Evolutionary conservation across 1,284 basidiomycete genomes (phyloP).

Genomic region (Sporisorium iseilematis-ciliati): DNA sequence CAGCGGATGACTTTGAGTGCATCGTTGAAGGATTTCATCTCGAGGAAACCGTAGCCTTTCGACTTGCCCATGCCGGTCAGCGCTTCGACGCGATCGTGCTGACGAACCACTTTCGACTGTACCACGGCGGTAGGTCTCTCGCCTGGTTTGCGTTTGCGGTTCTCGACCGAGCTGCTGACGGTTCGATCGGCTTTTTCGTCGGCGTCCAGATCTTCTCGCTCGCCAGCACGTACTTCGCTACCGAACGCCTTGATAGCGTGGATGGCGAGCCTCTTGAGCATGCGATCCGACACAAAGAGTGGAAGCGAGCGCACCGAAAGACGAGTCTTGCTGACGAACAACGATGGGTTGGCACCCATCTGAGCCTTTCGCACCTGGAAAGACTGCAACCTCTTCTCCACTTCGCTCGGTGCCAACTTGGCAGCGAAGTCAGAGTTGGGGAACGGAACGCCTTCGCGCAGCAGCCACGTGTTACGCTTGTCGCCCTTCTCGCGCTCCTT

Average conservation of each 20-base stretch:
- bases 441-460: constrained; percentile 80
- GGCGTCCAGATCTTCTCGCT: constrained; percentile 76
- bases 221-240: constrained; percentile 79
- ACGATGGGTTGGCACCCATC: constrained; percentile 84
- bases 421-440: constrained; percentile 57
- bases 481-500: constrained; percentile 85
- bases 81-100: constrained; percentile 86
- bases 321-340: constrained; percentile 94
- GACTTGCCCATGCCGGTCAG: constrained; percentile 86
- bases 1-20: constrained; percentile 91
- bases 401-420: constrained; percentile 52
- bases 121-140: constrained; percentile 76
- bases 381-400: constrained; percentile 58
- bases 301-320: constrained; percentile 93
- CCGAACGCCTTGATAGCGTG: constrained; percentile 85
- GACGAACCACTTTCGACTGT: constrained; percentile 90
- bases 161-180: constrained; percentile 39
- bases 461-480: constrained; percentile 93
- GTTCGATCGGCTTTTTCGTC: constrained; percentile 78
- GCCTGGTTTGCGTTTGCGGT: constrained; percentile 68
- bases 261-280: constrained; percentile 86
- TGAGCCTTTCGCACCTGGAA: constrained; percentile 65
- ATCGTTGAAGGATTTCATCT: constrained; percentile 87
- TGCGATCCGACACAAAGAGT: constrained; percentile 86
- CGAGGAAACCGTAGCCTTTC: constrained; percentile 95